Base-by-base conservation (phyloP, 2,329 filamentous ascomycete species). In the Bipolaris victoriae region DNA sequence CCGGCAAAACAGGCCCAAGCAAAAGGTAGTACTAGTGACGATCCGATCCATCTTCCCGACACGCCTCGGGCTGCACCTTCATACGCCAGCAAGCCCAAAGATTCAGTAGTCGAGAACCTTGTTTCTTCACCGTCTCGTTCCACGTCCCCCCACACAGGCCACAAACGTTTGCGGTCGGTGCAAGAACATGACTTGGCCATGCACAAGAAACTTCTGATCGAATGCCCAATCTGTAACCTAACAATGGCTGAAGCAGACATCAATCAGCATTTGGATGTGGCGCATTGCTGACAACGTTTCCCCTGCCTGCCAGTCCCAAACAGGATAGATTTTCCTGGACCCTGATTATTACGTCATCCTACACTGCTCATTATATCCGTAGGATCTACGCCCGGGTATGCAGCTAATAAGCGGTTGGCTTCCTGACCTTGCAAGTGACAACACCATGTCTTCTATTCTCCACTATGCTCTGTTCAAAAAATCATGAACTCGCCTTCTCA, bases 211-310 rank as follows among this genome's bases (percentile, higher is more conserved):
- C 20, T 64, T 2, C 53, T 73, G 3, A 71, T 78, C 0, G 57
- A 68, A n/a, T 80, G 78, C 44, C 78, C 78, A 3, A 79, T 79
- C 45, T 79, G 78, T 55, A 66, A 63, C 35, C 18, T 57, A 3
- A 51, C 36, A 1, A 47, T 79, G 43, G 62, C 64, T 5, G 71
- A 75, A 46, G 58, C 66, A 39, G 52, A 68, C 5, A 77, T 80
- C 52, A 79, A 79, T 53, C 61, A 72, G 50, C 78, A 80, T 64
- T 62, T 80, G 1, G 78, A 80, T 58, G 41, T 54, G 49, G 57
- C 68, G 55, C 73, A 75, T 58, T 51, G 60, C 36, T 60, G 52
- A 46, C 31, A 9, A 7, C 6, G 9, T 33, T n/a, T 2, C 36
- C 35, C 20, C 37, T 26, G n/a, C 46, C 13, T 36, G 20, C 15